Conservation (phyloP, 352 stramenopile genomes). For the Phytopythium litorale region DNA sequence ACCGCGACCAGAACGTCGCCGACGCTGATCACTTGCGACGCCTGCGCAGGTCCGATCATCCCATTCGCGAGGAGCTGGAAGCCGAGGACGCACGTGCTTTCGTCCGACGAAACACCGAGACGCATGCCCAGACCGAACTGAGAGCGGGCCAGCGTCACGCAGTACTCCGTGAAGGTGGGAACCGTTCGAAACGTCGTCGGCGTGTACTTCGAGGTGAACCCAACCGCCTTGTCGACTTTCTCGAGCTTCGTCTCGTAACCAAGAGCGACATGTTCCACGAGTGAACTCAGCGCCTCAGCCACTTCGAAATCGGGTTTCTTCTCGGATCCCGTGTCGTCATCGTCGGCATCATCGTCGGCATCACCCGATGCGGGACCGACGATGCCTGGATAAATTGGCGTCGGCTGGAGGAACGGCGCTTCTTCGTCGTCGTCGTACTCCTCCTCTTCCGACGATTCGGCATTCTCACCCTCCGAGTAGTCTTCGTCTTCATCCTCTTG, state of each 20-base stretch:
- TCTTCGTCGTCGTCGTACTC: slow-evolving; percentile 63
- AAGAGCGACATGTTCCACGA: slow-evolving; percentile 81
- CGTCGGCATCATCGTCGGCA: slow-evolving; percentile 40
- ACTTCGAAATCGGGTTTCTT: slow-evolving; percentile 72
- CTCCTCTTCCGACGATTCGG: slow-evolving; percentile 59
- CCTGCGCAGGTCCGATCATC: slow-evolving; percentile 70
- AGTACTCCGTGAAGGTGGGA: slow-evolving; percentile 71
- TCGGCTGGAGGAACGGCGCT: slow-evolving; percentile 24
- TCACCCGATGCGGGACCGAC: slow-evolving; percentile 39
- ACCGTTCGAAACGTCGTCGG: slow-evolving; percentile 40
- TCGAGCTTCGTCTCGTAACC: slow-evolving; percentile 61
- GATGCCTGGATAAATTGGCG: slow-evolving; percentile 57
- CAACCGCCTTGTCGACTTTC: slow-evolving; percentile 29
- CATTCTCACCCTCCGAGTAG: slow-evolving; percentile 72
- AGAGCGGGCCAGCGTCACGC: slow-evolving; percentile 57
- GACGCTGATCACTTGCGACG: slow-evolving; percentile 63
- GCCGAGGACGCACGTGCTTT: slow-evolving; percentile 65
- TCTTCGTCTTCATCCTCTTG: slow-evolving; percentile 69
- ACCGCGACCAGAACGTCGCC: slow-evolving; percentile 78
- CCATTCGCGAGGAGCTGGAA: slow-evolving; percentile 74
- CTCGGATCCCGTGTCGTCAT: slow-evolving; percentile 15
- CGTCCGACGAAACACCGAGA: slow-evolving; percentile 62
- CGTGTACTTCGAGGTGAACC: slow-evolving; percentile 54
- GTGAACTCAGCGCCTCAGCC: slow-evolving; percentile 62
- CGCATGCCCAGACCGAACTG: slow-evolving; percentile 80